Evolutionary conservation across 352 stramenopile genomes (phyloP).

Genomic region (Globisporangium carolinianum): DNA sequence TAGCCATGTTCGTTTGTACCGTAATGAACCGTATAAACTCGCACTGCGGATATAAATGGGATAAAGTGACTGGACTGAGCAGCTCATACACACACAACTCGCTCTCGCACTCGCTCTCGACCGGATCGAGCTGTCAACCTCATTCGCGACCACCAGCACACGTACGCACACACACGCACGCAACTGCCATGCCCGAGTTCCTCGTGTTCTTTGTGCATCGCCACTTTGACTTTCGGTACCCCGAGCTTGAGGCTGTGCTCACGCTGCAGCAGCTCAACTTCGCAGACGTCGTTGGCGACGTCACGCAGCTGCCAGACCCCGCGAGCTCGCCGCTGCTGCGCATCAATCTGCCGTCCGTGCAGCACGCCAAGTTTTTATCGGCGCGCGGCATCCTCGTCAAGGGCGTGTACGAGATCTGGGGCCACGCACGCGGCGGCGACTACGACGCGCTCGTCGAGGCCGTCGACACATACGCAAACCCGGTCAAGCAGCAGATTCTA

Average conservation of each 20-base stretch:
- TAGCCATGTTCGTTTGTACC: too few relatives aligned
- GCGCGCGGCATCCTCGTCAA: constrained; percentile 78
- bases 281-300: constrained; percentile 24
- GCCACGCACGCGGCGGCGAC: constrained; percentile 18
- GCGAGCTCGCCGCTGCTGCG: constrained; percentile 58
- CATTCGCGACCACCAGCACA: not conserved
- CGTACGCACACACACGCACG: not conserved
- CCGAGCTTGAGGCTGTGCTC: constrained; percentile 72
- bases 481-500: constrained; percentile 41
- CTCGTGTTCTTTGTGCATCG: constrained; percentile 81
- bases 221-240: constrained; percentile 79
- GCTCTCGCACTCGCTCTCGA: too few relatives aligned
- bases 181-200: constrained; percentile 43
- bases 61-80: too few relatives aligned
- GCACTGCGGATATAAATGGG: too few relatives aligned
- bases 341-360: constrained; percentile 43
- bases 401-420: constrained; percentile 78
- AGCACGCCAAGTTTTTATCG: constrained; percentile 72
- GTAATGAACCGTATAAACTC: too few relatives aligned
- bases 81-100: too few relatives aligned
- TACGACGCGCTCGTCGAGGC: constrained; percentile 49
- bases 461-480: constrained; percentile 25
- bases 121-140: too few relatives aligned
- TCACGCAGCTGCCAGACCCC: constrained; percentile 27
- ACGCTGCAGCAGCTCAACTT: constrained; percentile 44